Conservation (phyloP, 495 filamentous ascomycete species). For the Trichocladium uniseriatum region DNA sequence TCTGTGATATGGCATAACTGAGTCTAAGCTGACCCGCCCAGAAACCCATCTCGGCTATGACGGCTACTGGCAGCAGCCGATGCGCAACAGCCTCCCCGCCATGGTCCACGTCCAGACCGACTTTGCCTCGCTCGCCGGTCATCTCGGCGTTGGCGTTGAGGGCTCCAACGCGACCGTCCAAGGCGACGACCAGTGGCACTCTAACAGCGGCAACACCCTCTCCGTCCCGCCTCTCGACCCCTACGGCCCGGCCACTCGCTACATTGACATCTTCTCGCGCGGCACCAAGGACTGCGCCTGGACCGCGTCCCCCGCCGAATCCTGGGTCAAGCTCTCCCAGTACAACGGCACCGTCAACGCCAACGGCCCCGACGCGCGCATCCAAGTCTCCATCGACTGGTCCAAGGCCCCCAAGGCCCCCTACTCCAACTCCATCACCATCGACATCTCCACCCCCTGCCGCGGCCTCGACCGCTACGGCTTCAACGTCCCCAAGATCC, state of each 20-base stretch:
- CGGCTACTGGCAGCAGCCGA: conserved; percentile 59
- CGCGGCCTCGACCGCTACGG: conserved; percentile 45
- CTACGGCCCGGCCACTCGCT: conserved; percentile 51
- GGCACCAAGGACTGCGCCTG: conserved; percentile 52
- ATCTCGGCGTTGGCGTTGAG: conserved; percentile 58
- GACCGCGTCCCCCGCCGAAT: conserved; percentile 39
- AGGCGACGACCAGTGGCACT: conserved; percentile 57
- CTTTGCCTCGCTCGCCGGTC: conserved; percentile 49
- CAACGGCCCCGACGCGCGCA: conserved; percentile 44
- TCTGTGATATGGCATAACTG: too few relatives aligned
- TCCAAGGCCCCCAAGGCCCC: conserved; percentile 38
- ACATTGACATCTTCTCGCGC: conserved; percentile 58
- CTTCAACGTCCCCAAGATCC: conserved; percentile 41
- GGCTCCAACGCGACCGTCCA: conserved; percentile 54
- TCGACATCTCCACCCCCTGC: conserved; percentile 47
- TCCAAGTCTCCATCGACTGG: conserved; percentile 58
- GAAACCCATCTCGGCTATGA: conserved; percentile 47
- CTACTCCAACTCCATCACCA: conserved; percentile 38
- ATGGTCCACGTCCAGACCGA: conserved; percentile 48
- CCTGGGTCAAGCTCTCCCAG: conserved; percentile 51
- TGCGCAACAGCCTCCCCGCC: conserved; percentile 56
- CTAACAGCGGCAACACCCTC: conserved; percentile 47
- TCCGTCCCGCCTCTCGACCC: conserved; percentile 50
- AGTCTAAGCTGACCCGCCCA: too few relatives aligned
- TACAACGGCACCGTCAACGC: conserved; percentile 45